phyloP scores from a whole-genome alignment of 1,284 basidiomycete genomes.

The Sparassis latifolia region DNA sequence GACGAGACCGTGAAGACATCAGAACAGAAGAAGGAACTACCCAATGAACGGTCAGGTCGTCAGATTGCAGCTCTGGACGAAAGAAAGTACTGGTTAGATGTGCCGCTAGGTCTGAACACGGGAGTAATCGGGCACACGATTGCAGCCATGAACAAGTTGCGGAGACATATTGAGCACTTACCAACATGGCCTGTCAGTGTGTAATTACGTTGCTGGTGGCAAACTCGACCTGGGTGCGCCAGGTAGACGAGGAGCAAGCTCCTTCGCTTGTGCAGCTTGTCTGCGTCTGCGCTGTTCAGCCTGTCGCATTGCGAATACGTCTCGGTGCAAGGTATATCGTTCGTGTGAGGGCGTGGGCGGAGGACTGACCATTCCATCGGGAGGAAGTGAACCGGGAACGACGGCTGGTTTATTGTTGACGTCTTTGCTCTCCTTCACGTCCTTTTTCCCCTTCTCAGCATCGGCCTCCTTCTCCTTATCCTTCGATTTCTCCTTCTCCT shows the following conservation, averaged over 20 bases:
- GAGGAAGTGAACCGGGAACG: slow-evolving; percentile 12
- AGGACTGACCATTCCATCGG: slow-evolving; percentile 12
- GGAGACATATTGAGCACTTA: too few relatives aligned
- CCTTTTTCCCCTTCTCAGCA: slow-evolving; percentile 31
- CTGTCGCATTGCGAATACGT: slow-evolving; percentile 34
- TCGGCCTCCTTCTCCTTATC: slow-evolving; percentile 41
- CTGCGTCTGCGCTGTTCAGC: slow-evolving; percentile 32
- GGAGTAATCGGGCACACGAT: too few relatives aligned
- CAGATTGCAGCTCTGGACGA: too few relatives aligned
- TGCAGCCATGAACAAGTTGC: too few relatives aligned
- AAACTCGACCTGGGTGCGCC: slow-evolving; percentile 25
- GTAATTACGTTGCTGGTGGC: slow-evolving; percentile 2
- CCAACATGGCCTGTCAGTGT: too few relatives aligned
- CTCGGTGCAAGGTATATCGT: slow-evolving; percentile 34
- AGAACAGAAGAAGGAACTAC: too few relatives aligned
- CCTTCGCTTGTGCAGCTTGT: slow-evolving; percentile 30
- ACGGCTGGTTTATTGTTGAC: slow-evolving; percentile 13
- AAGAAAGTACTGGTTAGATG: too few relatives aligned
- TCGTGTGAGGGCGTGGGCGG: slow-evolving; percentile 25
- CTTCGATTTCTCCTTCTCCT: slow-evolving; percentile 35
- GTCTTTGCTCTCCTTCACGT: slow-evolving; percentile 15
- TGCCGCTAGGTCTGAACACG: too few relatives aligned
- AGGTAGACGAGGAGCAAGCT: slow-evolving; percentile 33
- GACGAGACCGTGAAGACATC: too few relatives aligned
- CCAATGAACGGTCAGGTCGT: too few relatives aligned